Conservation (phyloP, 495 filamentous ascomycete species). For the Coniosporium apollinis region DNA sequence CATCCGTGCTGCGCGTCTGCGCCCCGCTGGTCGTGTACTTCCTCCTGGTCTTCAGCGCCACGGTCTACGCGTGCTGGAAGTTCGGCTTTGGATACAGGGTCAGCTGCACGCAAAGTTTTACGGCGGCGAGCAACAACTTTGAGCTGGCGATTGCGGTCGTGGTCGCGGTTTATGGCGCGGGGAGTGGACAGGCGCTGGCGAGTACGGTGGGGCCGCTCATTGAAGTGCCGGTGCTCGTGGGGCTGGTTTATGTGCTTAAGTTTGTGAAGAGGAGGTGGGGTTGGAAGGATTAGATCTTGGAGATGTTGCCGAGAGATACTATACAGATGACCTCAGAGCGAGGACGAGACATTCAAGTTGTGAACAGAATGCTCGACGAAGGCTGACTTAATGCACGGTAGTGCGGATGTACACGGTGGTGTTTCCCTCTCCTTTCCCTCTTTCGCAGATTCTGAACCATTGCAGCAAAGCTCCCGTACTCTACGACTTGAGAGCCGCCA, state of each 20-base stretch:
- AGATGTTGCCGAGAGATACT: too few relatives aligned
- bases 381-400: too few relatives aligned
- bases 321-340: too few relatives aligned
- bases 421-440: too few relatives aligned
- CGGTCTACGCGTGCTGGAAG: conserved; percentile 18
- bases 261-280: conserved; percentile 34
- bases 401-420: too few relatives aligned
- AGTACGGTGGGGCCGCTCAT: conserved; percentile 80
- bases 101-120: conserved; percentile 72
- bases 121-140: conserved; percentile 91
- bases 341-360: too few relatives aligned
- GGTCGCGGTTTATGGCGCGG: conserved; percentile 63
- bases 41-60: conserved; percentile 19
- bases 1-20: conserved; percentile 21
- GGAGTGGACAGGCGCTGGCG: conserved; percentile 75
- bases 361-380: too few relatives aligned
- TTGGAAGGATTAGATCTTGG: conserved; percentile 41
- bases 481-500: too few relatives aligned
- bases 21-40: conserved; percentile 26
- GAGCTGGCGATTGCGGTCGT: conserved; percentile 89
- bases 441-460: too few relatives aligned
- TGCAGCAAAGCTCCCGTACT: too few relatives aligned
- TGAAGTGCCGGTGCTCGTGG: conserved; percentile 75
- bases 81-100: conserved; percentile 57
- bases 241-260: conserved; percentile 62